Evolutionary conservation across 352 stramenopile genomes (phyloP).

Genomic region (Phytophthora pluvialis): DNA sequence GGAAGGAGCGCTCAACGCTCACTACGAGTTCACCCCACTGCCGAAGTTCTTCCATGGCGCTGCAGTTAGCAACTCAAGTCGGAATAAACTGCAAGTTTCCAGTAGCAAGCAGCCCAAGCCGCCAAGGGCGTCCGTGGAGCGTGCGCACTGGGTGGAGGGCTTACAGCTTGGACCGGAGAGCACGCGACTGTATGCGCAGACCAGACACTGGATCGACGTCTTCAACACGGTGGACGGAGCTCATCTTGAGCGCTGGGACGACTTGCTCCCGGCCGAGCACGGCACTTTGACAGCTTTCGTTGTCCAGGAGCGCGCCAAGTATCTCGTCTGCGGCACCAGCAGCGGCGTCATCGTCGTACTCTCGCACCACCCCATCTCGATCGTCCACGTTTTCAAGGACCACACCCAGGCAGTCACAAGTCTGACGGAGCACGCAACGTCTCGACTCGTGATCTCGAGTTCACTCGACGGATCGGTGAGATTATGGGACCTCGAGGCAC

Average conservation of each 20-base stretch:
- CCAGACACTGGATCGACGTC: constrained; percentile 56
- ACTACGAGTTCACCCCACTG: constrained; percentile 63
- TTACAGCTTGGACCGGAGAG: constrained; percentile 55
- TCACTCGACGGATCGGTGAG: constrained; percentile 73
- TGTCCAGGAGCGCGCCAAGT: constrained; percentile 71
- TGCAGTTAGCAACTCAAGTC: constrained; percentile 5
- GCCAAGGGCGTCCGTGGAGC: constrained; percentile 11
- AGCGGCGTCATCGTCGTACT: constrained; percentile 63
- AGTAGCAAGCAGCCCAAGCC: constrained; percentile 23
- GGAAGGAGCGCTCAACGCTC: constrained; percentile 54
- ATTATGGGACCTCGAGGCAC: constrained; percentile 72
- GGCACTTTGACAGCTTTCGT: constrained; percentile 72
- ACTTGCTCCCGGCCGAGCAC: constrained; percentile 57
- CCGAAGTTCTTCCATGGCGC: constrained; percentile 51
- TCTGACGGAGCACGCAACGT: constrained; percentile 56
- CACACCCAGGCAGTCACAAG: constrained; percentile 67
- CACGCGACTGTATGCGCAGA: constrained; percentile 57
- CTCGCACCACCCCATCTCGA: constrained; percentile 58
- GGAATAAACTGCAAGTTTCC: constrained; percentile 10
- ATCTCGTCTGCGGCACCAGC: constrained; percentile 66
- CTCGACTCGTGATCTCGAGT: constrained; percentile 66
- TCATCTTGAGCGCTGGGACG: constrained; percentile 57
- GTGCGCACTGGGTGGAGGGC: constrained; percentile 50
- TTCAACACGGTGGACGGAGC: constrained; percentile 55
- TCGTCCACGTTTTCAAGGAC: constrained; percentile 75